Evolutionary conservation across 176 grass and related monocot species (phyloP).

Genomic region (Pontederia paniculata): DNA sequence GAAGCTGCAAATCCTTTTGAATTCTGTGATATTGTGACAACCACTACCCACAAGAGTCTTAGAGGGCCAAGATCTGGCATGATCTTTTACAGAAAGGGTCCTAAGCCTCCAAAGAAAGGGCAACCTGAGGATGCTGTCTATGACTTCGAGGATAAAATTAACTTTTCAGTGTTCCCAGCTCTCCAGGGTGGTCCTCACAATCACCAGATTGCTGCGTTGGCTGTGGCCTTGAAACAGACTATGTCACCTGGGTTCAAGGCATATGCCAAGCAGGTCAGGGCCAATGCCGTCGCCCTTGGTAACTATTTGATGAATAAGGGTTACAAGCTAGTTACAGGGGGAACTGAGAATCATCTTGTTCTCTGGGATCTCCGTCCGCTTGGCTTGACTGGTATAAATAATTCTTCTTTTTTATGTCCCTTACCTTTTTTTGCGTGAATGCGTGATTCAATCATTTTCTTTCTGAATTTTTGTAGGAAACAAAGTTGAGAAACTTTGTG

Average conservation of each 20-base stretch:
- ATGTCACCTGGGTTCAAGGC: not conserved
- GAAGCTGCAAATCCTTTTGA: constrained; percentile 8
- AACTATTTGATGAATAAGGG: constrained; percentile 33
- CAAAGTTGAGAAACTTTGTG: constrained; percentile 93
- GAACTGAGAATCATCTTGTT: constrained; percentile 94
- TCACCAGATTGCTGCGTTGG: constrained; percentile 10
- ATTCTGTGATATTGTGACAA: constrained; percentile 8
- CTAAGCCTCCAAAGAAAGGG: constrained; percentile 9
- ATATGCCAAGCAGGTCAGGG: constrained; percentile 8
- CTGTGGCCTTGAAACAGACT: constrained; percentile 5
- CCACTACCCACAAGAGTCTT: constrained; percentile 2
- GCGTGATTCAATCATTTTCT: not conserved
- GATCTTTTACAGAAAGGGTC: constrained; percentile 11
- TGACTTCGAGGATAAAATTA: constrained; percentile 13
- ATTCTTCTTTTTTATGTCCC: not conserved
- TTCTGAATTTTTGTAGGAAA: constrained; percentile 40
- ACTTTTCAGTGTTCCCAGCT: constrained; percentile 13
- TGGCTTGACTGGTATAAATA: constrained; percentile 73
- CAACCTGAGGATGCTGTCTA: constrained; percentile 2
- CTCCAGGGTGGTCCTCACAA: constrained; percentile 14
- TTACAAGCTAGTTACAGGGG: constrained; percentile 89
- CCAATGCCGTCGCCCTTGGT: constrained; percentile 6
- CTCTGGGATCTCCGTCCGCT: constrained; percentile 96
- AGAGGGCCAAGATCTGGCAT: constrained; percentile 9
- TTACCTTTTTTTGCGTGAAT: constrained; percentile 3